phyloP scores from a whole-genome alignment of 768 basidiomycete genomes.

The Lactarius sp. region DNA sequence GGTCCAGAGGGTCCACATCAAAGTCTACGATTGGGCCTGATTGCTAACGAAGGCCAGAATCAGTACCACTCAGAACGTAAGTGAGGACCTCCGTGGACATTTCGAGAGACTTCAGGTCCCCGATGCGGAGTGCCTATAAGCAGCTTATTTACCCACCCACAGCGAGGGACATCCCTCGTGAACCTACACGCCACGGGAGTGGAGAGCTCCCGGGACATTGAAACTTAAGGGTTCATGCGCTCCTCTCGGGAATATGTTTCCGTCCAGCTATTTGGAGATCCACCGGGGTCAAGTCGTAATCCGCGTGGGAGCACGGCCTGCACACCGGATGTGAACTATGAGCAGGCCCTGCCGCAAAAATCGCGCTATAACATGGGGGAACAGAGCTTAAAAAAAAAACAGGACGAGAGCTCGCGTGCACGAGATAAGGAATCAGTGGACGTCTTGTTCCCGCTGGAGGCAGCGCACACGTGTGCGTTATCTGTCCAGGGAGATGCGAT shows the following conservation, averaged over 20 bases:
- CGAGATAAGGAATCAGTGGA: neutral
- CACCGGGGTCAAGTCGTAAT: neutral
- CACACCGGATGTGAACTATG: neutral
- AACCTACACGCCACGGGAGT: neutral
- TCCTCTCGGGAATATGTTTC: neutral
- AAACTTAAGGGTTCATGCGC: neutral
- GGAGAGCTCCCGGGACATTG: neutral
- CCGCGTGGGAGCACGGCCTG: neutral
- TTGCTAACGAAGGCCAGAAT: neutral
- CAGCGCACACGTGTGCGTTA: neutral
- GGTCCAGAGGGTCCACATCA: neutral
- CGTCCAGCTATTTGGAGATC: neutral
- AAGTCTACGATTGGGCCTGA: neutral
- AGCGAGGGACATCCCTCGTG: neutral
- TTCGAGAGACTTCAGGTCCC: conserved; percentile 17
- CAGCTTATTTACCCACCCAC: neutral
- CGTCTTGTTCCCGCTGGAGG: neutral
- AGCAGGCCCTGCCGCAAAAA: no score
- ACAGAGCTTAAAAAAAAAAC: neutral
- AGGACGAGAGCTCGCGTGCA: neutral
- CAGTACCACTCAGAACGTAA: neutral
- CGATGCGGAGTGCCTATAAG: neutral
- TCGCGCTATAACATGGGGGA: neutral
- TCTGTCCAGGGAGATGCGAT: neutral
- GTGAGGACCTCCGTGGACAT: conserved; percentile 10